A percentile compares a stretch with the other conserved stretches of the same genome.
These are phyloP conservation scores for Mollisiaceae sp. DNA, from an alignment of 2,329 filamentous ascomycete species.

Conservation along the genomic window DNA sequence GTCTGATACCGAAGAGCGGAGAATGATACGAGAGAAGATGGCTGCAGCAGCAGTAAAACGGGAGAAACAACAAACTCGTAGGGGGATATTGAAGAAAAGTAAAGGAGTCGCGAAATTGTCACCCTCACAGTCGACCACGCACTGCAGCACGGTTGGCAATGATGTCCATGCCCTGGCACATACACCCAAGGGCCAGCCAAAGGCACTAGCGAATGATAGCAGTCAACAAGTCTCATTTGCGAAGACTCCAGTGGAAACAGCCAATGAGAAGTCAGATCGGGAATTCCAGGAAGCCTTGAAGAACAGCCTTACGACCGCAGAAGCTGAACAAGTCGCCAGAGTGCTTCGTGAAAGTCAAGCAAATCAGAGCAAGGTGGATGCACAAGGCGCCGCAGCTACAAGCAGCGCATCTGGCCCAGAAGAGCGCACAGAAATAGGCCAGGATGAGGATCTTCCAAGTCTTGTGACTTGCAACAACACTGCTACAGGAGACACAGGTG, in stretches of 20 bases:
- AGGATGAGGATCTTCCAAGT: not conserved
- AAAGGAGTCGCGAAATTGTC: too few relatives aligned
- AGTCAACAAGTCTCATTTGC: not conserved
- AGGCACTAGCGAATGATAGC: not conserved
- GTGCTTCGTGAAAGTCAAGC: not conserved
- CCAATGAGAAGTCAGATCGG: not conserved
- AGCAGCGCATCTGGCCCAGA: not conserved
- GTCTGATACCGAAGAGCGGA: too few relatives aligned
- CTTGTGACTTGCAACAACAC: not conserved
- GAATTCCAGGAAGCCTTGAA: not conserved
- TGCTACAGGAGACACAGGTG: not conserved
- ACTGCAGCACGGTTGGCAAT: too few relatives aligned
- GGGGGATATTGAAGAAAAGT: too few relatives aligned
- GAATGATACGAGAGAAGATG: too few relatives aligned
- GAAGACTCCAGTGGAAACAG: not conserved
- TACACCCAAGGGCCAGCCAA: too few relatives aligned
- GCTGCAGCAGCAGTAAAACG: too few relatives aligned
- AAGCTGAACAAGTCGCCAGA: not conserved
- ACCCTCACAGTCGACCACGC: too few relatives aligned
- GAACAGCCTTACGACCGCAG: not conserved
- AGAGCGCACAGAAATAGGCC: not conserved
- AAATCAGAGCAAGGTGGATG: not conserved
- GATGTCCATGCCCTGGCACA: too few relatives aligned
- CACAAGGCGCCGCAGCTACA: not conserved
- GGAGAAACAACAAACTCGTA: too few relatives aligned